Base-by-base conservation (phyloP, 2,329 filamentous ascomycete species). In the Emergomyces africanus region DNA sequence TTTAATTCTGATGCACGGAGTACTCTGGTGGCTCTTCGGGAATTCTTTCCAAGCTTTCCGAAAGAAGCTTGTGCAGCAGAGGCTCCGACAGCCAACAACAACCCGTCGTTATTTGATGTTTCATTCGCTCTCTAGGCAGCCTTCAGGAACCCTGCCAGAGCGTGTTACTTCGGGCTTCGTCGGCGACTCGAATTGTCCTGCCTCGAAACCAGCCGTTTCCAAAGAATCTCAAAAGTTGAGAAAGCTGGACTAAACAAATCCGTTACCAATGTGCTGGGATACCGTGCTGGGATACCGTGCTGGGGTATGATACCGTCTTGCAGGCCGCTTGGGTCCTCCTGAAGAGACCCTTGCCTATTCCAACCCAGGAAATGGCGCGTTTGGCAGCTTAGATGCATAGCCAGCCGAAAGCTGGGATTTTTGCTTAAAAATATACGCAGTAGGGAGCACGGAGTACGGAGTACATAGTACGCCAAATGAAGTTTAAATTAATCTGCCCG, bases 241-340 rank as follows among this genome's bases (percentile, higher is more conserved):
- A 23, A 28, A 25, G 20, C 51, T 28, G 33, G 51, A 41, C 54
- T 57, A 57, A 37, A 30, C 23, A 15, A 33, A 30, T 41, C 54
- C 39, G 54, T 57, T 57, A 57, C 54, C 54, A 57, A 6, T 57
- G 25, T 41, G 10, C 54, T 46, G 54, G 54, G 54, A 57, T 57
- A 12, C 42, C 42, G 20, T 46, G 37, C 37, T 18, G 12, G 42
- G 42, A 10, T 46, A 20, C 44, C 20, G 12, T 48, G 39, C 39
- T n/a, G 15, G 44, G 44, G 20, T 48, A 4, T 18, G 18, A 44
- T 57, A 9, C 41, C 54, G 23, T 14, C 33, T 54, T 37, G 20
- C 35, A 54, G n/a, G 20, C 35, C 35, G 33, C 33, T 18, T 20
- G 35, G 9, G 18, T 23, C 28, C 20, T 54, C 50, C 18, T 39